Percentiles rank a stretch among this genome's conserved stretches.
phyloP scores from a whole-genome alignment of 805 yeast genomes.

The Hanseniaspora pseudoguilliermondii region DNA sequence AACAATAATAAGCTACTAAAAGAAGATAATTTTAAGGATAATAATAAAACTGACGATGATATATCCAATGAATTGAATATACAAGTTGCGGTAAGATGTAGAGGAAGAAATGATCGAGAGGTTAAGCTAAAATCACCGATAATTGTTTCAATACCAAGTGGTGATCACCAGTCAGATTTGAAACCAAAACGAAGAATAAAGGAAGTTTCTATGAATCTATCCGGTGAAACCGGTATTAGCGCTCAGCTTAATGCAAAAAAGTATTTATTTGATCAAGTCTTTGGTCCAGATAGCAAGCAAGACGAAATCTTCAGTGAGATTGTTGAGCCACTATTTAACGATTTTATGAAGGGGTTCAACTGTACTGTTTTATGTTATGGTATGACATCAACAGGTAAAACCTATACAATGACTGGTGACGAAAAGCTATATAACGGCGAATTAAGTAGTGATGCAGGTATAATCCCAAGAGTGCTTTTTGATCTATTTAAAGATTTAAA shows the following conservation, averaged over 20 bases:
- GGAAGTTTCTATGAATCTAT: slow-evolving; percentile 37
- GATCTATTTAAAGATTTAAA: slow-evolving; percentile 43
- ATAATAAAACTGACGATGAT: not conserved
- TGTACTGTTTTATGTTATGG: slow-evolving; percentile 82
- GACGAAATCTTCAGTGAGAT: slow-evolving; percentile 49
- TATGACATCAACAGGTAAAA: slow-evolving; percentile 85
- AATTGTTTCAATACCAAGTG: slow-evolving; percentile 41
- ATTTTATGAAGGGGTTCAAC: slow-evolving; percentile 62
- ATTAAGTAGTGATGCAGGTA: slow-evolving; percentile 43
- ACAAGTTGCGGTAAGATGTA: slow-evolving; percentile 50
- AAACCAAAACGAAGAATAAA: slow-evolving; percentile 26
- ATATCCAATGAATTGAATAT: slow-evolving; percentile 35
- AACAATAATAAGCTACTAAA: not conserved
- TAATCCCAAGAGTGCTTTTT: slow-evolving; percentile 48
- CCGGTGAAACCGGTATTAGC: slow-evolving; percentile 30
- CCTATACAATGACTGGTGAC: slow-evolving; percentile 70
- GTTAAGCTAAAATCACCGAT: slow-evolving; percentile 46
- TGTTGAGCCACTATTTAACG: slow-evolving; percentile 51
- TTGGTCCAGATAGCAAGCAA: slow-evolving; percentile 74
- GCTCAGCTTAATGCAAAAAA: slow-evolving; percentile 39
- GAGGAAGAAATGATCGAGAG: slow-evolving; percentile 50
- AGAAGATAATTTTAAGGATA: not conserved
- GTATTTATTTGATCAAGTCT: slow-evolving; percentile 65
- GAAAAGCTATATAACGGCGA: slow-evolving; percentile 26
- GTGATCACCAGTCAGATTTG: slow-evolving; percentile 1